Evolutionary conservation across 306 rosid species (phyloP).

Genomic region (Hippophae tibetana): DNA sequence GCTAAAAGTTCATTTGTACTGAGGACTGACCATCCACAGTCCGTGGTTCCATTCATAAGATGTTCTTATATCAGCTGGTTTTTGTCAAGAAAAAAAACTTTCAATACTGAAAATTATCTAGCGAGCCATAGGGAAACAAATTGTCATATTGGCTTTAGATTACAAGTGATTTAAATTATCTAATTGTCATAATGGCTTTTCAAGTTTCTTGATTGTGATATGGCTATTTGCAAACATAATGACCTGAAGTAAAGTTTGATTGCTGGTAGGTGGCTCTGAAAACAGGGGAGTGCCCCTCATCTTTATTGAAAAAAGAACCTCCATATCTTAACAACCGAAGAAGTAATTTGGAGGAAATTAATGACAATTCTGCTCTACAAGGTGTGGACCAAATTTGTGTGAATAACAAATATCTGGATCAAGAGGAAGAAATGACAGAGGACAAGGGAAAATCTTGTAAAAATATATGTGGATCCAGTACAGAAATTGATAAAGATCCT

Average conservation of each 20-base stretch:
- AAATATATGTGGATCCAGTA: conserved; percentile 37
- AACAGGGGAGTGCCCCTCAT: conserved; percentile 38
- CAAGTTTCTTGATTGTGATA: conserved; percentile 15
- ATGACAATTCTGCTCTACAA: conserved; percentile 57
- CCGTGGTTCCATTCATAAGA: too few relatives aligned
- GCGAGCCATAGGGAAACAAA: neutral
- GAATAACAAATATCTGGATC: conserved; percentile 36
- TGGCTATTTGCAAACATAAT: conserved; percentile 25
- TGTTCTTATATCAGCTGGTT: too few relatives aligned
- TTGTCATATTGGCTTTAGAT: neutral
- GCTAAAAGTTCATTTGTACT: conserved; percentile 7
- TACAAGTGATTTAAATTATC: conserved; percentile 2
- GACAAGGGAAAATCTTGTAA: conserved; percentile 40
- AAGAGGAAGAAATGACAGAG: conserved; percentile 31
- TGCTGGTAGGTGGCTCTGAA: conserved; percentile 59
- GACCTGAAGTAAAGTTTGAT: conserved; percentile 39
- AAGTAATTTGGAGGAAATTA: conserved; percentile 54
- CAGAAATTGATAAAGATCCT: conserved; percentile 42
- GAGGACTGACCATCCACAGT: too few relatives aligned
- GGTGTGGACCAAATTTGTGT: conserved; percentile 34
- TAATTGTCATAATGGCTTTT: conserved; percentile 20
- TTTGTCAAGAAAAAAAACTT: neutral
- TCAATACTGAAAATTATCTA: neutral
- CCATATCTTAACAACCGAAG: conserved; percentile 31
- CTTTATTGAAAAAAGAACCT: conserved; percentile 36